A percentile compares a stretch with the other conserved stretches of the same genome.
These are phyloP conservation scores for Tolypocladium paradoxum DNA, from an alignment of 2,329 filamentous ascomycete genomes.

Conservation along the genomic window DNA sequence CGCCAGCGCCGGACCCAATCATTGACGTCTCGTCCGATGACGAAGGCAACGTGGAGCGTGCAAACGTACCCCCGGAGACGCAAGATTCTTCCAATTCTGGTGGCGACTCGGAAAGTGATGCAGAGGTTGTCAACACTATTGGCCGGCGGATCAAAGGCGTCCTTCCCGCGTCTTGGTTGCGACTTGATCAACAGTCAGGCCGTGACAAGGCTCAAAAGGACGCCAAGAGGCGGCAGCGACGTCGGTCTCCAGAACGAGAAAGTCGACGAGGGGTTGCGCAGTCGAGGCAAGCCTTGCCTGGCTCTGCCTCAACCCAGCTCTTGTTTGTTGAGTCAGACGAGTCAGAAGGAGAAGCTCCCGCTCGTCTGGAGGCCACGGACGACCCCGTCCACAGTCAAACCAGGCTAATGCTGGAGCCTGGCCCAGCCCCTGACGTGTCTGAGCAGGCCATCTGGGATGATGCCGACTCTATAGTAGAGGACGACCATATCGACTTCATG, in stretches of 20 bases:
- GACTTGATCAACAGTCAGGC: slow-evolving; percentile 40
- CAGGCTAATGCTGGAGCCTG: slow-evolving; percentile 10
- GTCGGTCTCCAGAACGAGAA: slow-evolving; percentile 25
- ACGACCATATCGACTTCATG: slow-evolving; percentile 43
- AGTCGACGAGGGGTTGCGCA: slow-evolving; percentile 40
- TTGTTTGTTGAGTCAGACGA: slow-evolving; percentile 36
- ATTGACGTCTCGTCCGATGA: slow-evolving; percentile 15
- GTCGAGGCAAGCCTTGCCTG: slow-evolving; percentile 22
- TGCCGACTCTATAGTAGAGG: slow-evolving; percentile 33
- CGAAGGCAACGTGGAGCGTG: slow-evolving; percentile 6
- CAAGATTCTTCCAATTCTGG: slow-evolving; percentile 10
- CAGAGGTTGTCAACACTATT: slow-evolving; percentile 28
- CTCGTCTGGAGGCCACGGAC: slow-evolving; percentile 9
- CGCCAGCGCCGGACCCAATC: neutral
- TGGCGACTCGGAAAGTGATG: slow-evolving; percentile 27
- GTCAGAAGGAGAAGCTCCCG: slow-evolving; percentile 28
- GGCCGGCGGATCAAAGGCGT: slow-evolving; percentile 46
- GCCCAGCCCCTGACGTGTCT: neutral
- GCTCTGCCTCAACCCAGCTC: slow-evolving; percentile 18
- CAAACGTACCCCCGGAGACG: neutral
- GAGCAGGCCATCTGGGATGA: slow-evolving; percentile 13
- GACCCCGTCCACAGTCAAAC: slow-evolving; percentile 16
- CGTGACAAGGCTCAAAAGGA: slow-evolving; percentile 19
- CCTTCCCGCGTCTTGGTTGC: slow-evolving; percentile 56
- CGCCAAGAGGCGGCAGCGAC: slow-evolving; percentile 15